These are phyloP conservation scores for Gonium pectorale DNA, from an alignment of 139 green algal genomes.

Conservation along the genomic window DNA sequence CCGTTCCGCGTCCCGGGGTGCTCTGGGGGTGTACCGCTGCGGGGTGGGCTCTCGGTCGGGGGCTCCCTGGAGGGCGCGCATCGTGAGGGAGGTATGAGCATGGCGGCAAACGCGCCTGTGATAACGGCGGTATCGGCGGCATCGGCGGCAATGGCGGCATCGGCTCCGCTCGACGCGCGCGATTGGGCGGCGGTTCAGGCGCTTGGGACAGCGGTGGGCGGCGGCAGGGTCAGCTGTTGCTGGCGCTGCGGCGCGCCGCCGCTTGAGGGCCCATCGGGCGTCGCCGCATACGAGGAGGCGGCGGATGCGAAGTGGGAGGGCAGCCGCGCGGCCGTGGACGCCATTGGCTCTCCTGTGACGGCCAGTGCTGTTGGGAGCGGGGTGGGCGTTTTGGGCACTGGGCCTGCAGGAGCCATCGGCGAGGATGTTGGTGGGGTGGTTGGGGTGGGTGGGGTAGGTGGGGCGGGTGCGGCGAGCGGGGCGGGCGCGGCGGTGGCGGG, in stretches of 20 bases:
- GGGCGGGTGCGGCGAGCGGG: neutral
- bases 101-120: neutral
- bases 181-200: neutral
- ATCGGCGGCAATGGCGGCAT: neutral
- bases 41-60: neutral
- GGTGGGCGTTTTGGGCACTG: neutral
- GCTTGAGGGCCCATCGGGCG: neutral
- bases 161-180: neutral
- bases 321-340: neutral
- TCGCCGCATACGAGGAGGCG: too few relatives aligned
- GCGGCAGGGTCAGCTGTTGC: neutral
- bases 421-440: neutral
- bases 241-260: neutral
- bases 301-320: too few relatives aligned
- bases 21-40: too few relatives aligned
- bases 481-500: neutral
- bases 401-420: neutral
- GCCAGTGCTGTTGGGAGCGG: neutral
- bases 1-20: slow-evolving; percentile 15
- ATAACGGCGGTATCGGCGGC: neutral
- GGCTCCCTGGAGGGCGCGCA: neutral
- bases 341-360: neutral
- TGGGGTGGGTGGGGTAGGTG: neutral
- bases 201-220: too few relatives aligned
- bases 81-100: neutral